Evolutionary conservation across 345 rosid species (phyloP), one percentile per base, ranked within the genome.

Genomic region (Capsella bursapastoris): DNA sequence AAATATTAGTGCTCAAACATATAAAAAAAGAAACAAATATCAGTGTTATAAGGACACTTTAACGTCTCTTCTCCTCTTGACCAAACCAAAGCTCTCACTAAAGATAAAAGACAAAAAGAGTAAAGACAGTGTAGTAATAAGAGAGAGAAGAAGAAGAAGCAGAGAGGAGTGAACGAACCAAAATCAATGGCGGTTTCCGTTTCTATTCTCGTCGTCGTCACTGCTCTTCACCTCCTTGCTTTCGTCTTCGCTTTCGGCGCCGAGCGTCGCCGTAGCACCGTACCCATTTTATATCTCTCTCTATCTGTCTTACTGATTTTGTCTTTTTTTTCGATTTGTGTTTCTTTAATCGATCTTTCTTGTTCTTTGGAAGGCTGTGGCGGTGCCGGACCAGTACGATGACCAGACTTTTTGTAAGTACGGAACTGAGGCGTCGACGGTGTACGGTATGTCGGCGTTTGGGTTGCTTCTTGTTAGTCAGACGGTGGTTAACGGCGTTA

Each of bases 231-330:
- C 77, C 88, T 89, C 85, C 77, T 95, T 65, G 97, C 97, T 82
- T 95, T 95, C 75, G 89, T 91, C 71, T 80, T 91, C 77, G 97
- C 99, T 78, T 76, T 95, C 69, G 99, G 99, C 29, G 97, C 97
- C 50, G 99, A 92, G 67, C 89, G 89, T 62, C 97, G 99, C 80
- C 99, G 99, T 37, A 88, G 97, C 92, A 77, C 80, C 5, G 98
- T 94, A 85, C 43, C 45, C 61, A 38, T 61, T 57, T 70, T 29
- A 66, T 18, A 64, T 66, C 72, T 59, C 37, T 43, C 48, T 25
- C 50, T 43, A 5, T 15, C 38, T 43, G n/a, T 15, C 38, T 15
- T 14, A 70, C 3, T 29, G 1, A 1, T 2, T 49, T 34, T 48
- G 15, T 47, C 16, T 11, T 11, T 22, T 29, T 47, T 37, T 37